Evolutionary conservation across 2,329 filamentous ascomycete genomes (phyloP), one percentile per base, ranked within the genome.

Genomic region (Pezicula neosporulosa): DNA sequence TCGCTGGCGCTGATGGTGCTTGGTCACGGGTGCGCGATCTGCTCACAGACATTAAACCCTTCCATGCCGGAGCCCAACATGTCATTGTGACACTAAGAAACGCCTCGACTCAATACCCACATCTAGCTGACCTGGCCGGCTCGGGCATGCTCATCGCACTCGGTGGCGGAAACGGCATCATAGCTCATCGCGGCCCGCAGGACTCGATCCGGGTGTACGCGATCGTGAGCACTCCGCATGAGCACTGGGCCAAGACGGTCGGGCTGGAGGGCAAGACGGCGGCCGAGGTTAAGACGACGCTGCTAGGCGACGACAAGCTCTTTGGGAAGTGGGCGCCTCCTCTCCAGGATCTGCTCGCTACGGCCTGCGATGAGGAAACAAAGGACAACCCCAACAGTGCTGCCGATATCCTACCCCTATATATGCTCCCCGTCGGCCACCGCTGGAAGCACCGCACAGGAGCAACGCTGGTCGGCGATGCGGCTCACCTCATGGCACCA

Each of bases 391-490:
- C 35, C 15, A 39, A 39, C 7, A 24, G 24, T 6, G 5, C 24
- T 24, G 24, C 24, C 24, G 24, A 24, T 24, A 24, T 24, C 7
- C 24, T 24, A 6, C 24, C 24, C 24, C 15, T 48, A 8, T 51
- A 38, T 18, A 51, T 51, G 49, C 30, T 51, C n/a, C 49, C 49
- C 15, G 15, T 41, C n/a, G 49, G 49, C n/a, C 35, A 21, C 8
- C 41, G 44, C 9, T 51, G 49, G 49, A 43, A 51, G 30, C 24
- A 33, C 18, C 9, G 28, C n/a, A 12, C 10, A 18, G 72, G 73
- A 4, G 62, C 74, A 9, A 75, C 76, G 1, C 62, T 78, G 21
- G 58, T 77, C 13, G 76, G 76, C 2, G 73, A 77, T 57, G 71
- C 73, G 4, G 74, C 74, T 7, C 73, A 77, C 57, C 51, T 76